Evolutionary conservation across 164 flowering plant species (phyloP).

Genomic region (Annona squamosa): DNA sequence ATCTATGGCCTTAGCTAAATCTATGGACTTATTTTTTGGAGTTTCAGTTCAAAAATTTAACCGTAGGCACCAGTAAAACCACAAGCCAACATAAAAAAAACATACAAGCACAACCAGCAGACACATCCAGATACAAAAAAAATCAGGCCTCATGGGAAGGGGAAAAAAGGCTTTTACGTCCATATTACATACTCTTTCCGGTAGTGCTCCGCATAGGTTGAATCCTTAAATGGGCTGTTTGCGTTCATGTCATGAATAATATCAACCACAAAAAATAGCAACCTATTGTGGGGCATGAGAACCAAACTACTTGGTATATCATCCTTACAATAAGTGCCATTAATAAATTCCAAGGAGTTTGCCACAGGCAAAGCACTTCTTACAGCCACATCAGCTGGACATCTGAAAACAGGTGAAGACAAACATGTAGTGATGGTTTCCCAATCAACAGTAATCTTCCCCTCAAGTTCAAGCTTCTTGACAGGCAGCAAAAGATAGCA

Average conservation of each 20-base stretch:
- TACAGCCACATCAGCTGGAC: conserved; percentile 13
- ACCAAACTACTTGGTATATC: conserved; percentile 71
- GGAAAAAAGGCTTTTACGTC: not conserved
- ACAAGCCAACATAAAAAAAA: no score
- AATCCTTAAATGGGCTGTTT: conserved; percentile 30
- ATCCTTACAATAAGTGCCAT: conserved; percentile 33
- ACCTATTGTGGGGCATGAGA: conserved; percentile 48
- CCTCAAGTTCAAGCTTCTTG: conserved; percentile 16
- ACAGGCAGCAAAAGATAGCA: conserved; percentile 85
- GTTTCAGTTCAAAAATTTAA: no score
- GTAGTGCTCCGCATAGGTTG: conserved; percentile 47
- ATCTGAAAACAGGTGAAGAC: conserved; percentile 67
- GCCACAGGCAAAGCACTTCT: conserved; percentile 12
- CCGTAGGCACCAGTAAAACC: no score
- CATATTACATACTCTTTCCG: conserved; percentile 36
- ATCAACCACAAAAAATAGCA: conserved; percentile 52
- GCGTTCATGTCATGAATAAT: conserved; percentile 43
- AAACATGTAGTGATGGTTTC: conserved; percentile 46
- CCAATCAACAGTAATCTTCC: conserved; percentile 61
- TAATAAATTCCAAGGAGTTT: conserved; percentile 38
- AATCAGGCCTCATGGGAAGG: not conserved
- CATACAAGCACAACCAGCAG: no score
- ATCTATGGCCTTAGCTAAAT: no score
- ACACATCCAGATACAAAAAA: not conserved
- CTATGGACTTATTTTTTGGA: no score